Percentiles rank a stretch among this genome's conserved stretches.
These are phyloP conservation scores for Sparassis latifolia DNA, from an alignment of 1,284 basidiomycete genomes.

Conservation along the genomic window DNA sequence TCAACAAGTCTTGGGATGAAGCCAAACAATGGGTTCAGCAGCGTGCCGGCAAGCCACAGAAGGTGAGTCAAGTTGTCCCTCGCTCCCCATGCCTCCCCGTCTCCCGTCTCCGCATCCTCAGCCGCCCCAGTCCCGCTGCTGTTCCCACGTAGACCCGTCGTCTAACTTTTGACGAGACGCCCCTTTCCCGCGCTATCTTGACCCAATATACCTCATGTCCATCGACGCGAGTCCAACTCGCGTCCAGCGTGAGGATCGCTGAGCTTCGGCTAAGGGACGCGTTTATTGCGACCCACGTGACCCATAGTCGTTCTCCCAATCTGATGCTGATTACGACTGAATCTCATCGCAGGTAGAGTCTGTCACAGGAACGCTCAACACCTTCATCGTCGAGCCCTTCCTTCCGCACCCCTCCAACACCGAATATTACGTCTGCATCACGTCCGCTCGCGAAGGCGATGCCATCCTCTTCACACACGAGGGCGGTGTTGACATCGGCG, in stretches of 20 bases:
- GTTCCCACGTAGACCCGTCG: background rate
- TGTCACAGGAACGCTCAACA: constrained; percentile 91
- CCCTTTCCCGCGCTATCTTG: background rate
- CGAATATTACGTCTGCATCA: constrained; percentile 99
- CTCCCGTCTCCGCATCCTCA: background rate
- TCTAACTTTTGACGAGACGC: too few relatives aligned
- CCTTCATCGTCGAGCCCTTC: constrained; percentile 98
- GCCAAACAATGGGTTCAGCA: constrained; percentile 85
- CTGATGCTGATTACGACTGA: constrained; percentile 1
- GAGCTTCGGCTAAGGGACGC: background rate
- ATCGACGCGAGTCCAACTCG: background rate
- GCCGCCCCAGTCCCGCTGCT: background rate
- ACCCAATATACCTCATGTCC: background rate
- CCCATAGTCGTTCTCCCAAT: background rate
- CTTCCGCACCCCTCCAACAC: constrained; percentile 90
- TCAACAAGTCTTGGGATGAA: constrained; percentile 91
- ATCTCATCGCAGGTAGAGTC: constrained; percentile 69
- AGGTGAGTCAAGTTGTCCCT: constrained; percentile 42
- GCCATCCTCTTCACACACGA: constrained; percentile 98
- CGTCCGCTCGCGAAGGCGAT: constrained; percentile 92
- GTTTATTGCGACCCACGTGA: constrained; percentile 1
- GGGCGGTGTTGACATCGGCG: constrained; percentile 97
- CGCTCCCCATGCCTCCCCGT: constrained; percentile 10
- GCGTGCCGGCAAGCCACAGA: constrained; percentile 90
- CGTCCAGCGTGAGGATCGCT: background rate